Percentiles rank a stretch among this genome's conserved stretches.
Evolutionary conservation across 306 rosid species (phyloP).

Genomic region (Casuarina equisetifolia): DNA sequence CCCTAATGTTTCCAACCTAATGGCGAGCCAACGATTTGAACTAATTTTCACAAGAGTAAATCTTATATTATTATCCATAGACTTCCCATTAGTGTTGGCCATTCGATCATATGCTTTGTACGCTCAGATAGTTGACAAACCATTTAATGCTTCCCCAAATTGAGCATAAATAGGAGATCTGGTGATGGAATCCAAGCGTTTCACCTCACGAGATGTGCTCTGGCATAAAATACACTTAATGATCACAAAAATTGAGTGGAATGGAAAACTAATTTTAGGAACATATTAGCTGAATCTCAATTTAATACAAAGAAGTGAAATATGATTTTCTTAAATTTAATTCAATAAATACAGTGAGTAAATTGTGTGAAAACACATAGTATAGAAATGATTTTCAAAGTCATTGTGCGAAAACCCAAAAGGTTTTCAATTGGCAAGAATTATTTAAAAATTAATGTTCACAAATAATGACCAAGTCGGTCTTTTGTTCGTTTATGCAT

Average conservation of each 20-base stretch:
- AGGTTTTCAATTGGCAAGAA: no score
- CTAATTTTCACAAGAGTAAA: constrained; percentile 61
- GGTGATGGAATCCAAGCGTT: constrained; percentile 79
- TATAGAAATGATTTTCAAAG: no score
- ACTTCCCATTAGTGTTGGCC: constrained; percentile 66
- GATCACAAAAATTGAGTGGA: constrained; percentile 7
- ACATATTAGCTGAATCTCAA: background rate
- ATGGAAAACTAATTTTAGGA: background rate
- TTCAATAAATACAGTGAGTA: no score
- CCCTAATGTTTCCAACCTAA: constrained; percentile 75
- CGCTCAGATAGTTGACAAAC: constrained; percentile 74
- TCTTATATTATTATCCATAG: constrained; percentile 82
- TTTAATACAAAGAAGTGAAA: no score
- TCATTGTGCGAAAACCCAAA: no score
- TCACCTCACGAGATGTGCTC: constrained; percentile 87
- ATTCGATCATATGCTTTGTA: constrained; percentile 82
- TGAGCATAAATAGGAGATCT: constrained; percentile 94
- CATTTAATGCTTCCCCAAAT: constrained; percentile 89
- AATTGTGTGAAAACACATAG: no score
- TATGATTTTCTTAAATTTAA: background rate
- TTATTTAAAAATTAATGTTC: no score
- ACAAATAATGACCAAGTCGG: background rate
- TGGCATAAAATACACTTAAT: constrained; percentile 21
- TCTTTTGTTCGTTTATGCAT: background rate
- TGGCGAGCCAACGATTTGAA: constrained; percentile 70